Conservation (phyloP, 2,329 filamentous ascomycete species). For the Didymella sp. region DNA sequence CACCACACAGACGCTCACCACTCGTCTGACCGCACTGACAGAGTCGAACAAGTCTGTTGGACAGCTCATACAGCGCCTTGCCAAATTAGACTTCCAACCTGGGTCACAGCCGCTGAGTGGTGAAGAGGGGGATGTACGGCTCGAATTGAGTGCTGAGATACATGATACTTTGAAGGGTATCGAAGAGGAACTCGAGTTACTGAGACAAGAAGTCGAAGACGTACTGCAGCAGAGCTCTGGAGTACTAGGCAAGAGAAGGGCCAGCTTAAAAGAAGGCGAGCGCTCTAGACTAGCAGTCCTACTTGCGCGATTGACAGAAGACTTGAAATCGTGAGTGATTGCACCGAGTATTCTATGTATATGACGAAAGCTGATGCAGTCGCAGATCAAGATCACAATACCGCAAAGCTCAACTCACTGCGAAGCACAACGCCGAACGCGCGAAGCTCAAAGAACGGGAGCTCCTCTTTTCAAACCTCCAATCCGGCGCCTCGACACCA, state of each 20-base stretch:
- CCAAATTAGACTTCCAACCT: constrained; percentile 66
- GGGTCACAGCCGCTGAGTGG: constrained; percentile 65
- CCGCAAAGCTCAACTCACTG: constrained; percentile 80
- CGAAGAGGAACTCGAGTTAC: constrained; percentile 82
- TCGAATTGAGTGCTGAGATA: constrained; percentile 82
- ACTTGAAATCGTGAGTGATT: constrained; percentile 71
- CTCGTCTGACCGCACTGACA: constrained; percentile 60
- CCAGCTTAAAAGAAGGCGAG: constrained; percentile 66
- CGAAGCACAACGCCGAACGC: constrained; percentile 74
- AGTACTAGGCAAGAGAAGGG: constrained; percentile 46
- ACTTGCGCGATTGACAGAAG: constrained; percentile 70
- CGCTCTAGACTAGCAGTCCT: constrained; percentile 71
- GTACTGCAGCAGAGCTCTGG: constrained; percentile 57
- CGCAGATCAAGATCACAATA: constrained; percentile 69
- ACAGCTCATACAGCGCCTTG: constrained; percentile 63
- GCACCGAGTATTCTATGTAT: no score
- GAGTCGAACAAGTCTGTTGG: constrained; percentile 61
- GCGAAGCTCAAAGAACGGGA: constrained; percentile 80
- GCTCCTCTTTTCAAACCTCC: constrained; percentile 72
- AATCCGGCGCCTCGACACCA: constrained; percentile 50
- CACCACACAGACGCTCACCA: constrained; percentile 52
- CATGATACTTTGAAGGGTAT: constrained; percentile 76
- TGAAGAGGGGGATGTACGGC: constrained; percentile 69
- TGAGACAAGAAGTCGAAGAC: constrained; percentile 79
- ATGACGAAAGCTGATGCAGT: no score